These are phyloP conservation scores for Pseudonitzschia delicatissima DNA, from an alignment of 108 stramenopile genomes.

Conservation along the genomic window DNA sequence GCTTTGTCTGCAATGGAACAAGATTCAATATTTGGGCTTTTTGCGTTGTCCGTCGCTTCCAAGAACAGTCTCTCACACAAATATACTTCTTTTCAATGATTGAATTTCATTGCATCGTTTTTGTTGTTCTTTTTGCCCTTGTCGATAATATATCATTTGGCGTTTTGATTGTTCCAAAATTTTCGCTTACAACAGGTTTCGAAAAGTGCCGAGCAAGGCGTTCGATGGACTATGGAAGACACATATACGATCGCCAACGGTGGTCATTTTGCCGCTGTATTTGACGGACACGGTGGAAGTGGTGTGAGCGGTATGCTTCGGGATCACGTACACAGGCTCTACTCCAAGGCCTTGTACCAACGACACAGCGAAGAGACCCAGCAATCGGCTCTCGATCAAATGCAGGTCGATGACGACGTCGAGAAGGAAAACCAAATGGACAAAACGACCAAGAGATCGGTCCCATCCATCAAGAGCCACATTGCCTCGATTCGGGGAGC, in stretches of 20 bases:
- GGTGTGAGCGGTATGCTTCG: constrained; percentile 76
- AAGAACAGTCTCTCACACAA: too few species aligned
- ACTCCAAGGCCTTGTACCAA: constrained; percentile 39
- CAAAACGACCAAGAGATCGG: not conserved
- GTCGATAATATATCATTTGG: too few species aligned
- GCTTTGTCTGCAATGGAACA: not conserved
- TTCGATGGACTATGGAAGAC: constrained; percentile 85
- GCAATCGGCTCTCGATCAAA: constrained; percentile 3
- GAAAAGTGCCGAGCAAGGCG: constrained; percentile 67
- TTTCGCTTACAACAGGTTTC: too few species aligned
- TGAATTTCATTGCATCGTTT: too few species aligned
- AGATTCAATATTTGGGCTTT: too few species aligned
- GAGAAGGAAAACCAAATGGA: not conserved
- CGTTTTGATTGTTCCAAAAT: too few species aligned
- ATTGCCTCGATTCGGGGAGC: constrained; percentile 59
- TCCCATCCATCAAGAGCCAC: constrained; percentile 52
- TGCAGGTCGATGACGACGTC: constrained; percentile 14
- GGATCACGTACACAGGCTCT: constrained; percentile 58
- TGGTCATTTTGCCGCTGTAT: constrained; percentile 82
- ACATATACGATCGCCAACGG: constrained; percentile 61
- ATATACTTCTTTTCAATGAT: too few species aligned
- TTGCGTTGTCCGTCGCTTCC: too few species aligned
- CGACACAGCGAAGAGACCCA: constrained; percentile 38
- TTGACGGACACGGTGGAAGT: constrained; percentile 95
- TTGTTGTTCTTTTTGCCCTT: too few species aligned